Percentiles rank a stretch among this genome's conserved stretches.
Evolutionary conservation across 805 yeast species (phyloP).

Genomic region (Dipodascus geniculatus): DNA sequence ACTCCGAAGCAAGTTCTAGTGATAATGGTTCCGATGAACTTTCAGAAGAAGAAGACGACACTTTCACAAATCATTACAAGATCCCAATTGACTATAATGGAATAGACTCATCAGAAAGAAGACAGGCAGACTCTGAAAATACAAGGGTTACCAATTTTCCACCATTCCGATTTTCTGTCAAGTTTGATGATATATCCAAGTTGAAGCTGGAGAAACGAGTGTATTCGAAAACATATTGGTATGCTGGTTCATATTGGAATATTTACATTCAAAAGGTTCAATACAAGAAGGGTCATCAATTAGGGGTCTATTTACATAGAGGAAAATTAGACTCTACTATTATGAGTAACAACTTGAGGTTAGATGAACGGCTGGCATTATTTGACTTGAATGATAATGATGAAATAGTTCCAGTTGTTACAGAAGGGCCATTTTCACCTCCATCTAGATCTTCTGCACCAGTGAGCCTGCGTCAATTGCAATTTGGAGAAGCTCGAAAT

Average conservation of each 20-base stretch:
- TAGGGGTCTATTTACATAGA: constrained; percentile 46
- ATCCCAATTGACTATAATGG: constrained; percentile 11
- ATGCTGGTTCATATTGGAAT: constrained; percentile 53
- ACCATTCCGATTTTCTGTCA: constrained; percentile 43
- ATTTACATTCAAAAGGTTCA: constrained; percentile 40
- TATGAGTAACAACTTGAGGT: not conserved
- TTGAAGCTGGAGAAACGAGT: constrained; percentile 36
- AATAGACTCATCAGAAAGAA: constrained; percentile 10
- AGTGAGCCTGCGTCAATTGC: not conserved
- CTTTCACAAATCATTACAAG: not conserved
- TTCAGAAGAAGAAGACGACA: not conserved
- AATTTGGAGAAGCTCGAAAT: not conserved
- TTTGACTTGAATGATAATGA: constrained; percentile 6
- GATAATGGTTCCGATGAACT: not conserved
- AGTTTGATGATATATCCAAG: constrained; percentile 37
- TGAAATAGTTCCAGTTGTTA: constrained; percentile 1
- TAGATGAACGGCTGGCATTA: not conserved
- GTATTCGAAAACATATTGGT: constrained; percentile 43
- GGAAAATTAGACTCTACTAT: constrained; percentile 23
- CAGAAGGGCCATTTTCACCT: constrained; percentile 4
- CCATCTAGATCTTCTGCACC: not conserved
- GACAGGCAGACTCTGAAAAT: not conserved
- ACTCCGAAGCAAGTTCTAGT: not conserved
- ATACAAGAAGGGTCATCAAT: constrained; percentile 33
- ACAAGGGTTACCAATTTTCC: constrained; percentile 29